Base-by-base conservation (phyloP, 2,329 filamentous ascomycete genomes). In the Phyllosticta capitalensis region DNA sequence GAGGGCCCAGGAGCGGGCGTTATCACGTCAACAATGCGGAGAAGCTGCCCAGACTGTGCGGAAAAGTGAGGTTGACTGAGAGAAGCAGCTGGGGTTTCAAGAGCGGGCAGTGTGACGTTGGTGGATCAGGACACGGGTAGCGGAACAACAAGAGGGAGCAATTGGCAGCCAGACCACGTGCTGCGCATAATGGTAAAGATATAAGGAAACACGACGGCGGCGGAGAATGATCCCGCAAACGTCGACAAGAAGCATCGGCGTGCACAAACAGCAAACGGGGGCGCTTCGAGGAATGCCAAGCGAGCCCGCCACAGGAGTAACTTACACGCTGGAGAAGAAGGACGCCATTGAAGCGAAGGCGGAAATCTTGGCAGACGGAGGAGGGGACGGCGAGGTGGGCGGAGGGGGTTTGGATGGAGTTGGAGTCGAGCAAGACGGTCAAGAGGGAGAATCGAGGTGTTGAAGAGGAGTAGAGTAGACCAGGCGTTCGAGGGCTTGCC, bases 291-390 rank as follows among this genome's bases (percentile, higher is more conserved):
- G 58, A 53, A 60, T 56, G 59, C 59, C 55, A 60, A 56, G 59
- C 59, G 17, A 21, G 14, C 12, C 17, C 12, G 38, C 38, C 5
- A n/a, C 38, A n/a, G 24, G 20, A 19, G 24, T n/a, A 22, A 74
- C 72, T 73, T 65, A 74, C 72, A 74, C 71, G 65, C 70, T 73
- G 67, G 70, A 72, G 68, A 74, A 74, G 65, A 74, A 74, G 61
- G 71, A 73, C 63, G 72, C 68, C 72, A 73, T 73, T 60, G 57
- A 58, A 28, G 52, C 58, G 33, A 24, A 26, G 17, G 20, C 14
- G 26, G 19, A 17, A 59, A 59, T 24, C 33, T 19, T 22, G 48
- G 20, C 17, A 50, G 58, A 24, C 52, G 26, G 17, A 20, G 45
- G 45, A 10, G 52, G 12, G 28, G 22, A n/a, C 38, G 19, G 10